Conservation (phyloP, 2,329 filamentous ascomycete genomes). For the Alternaria rosae region DNA sequence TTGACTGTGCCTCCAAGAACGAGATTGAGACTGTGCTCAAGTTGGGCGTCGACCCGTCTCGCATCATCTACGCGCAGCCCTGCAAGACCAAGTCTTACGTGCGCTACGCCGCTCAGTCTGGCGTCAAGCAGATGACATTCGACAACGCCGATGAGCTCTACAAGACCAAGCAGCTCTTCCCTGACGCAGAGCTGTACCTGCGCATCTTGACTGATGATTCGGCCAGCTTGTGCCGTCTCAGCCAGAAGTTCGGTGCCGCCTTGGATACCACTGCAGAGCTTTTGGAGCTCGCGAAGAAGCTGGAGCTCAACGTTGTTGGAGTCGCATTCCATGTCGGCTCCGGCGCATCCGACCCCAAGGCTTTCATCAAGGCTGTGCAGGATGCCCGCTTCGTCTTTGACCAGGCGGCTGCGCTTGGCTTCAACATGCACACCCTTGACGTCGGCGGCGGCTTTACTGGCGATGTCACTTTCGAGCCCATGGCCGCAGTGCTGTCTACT, state of each 20-base stretch:
- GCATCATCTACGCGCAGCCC: constrained; percentile 98
- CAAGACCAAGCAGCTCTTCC: constrained; percentile 94
- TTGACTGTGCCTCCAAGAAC: constrained; percentile 97
- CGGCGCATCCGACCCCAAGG: constrained; percentile 89
- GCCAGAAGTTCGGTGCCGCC: constrained; percentile 95
- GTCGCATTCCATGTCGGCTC: constrained; percentile 99
- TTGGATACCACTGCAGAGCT: constrained; percentile 82
- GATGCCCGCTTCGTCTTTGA: constrained; percentile 91
- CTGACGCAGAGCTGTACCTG: constrained; percentile 87
- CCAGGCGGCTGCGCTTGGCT: constrained; percentile 78
- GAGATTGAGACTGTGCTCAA: constrained; percentile 93
- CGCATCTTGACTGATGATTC: constrained; percentile 97
- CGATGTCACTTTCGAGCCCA: constrained; percentile 90
- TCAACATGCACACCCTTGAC: constrained; percentile 84
- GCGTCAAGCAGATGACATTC: constrained; percentile 98
- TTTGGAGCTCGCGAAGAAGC: constrained; percentile 77
- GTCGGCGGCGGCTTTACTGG: constrained; percentile 92
- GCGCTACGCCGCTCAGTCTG: constrained; percentile 82
- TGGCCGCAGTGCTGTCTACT: constrained; percentile 79
- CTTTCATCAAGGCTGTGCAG: constrained; percentile 88
- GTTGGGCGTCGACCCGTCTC: constrained; percentile 82
- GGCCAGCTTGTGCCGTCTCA: constrained; percentile 89
- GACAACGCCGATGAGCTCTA: constrained; percentile 98
- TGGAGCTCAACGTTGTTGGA: constrained; percentile 89
- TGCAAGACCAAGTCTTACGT: constrained; percentile 99